Percentiles rank a stretch among this genome's conserved stretches.
phyloP scores from a whole-genome alignment of 2,329 filamentous ascomycete genomes.

The Xylariomycetidae sp. region DNA sequence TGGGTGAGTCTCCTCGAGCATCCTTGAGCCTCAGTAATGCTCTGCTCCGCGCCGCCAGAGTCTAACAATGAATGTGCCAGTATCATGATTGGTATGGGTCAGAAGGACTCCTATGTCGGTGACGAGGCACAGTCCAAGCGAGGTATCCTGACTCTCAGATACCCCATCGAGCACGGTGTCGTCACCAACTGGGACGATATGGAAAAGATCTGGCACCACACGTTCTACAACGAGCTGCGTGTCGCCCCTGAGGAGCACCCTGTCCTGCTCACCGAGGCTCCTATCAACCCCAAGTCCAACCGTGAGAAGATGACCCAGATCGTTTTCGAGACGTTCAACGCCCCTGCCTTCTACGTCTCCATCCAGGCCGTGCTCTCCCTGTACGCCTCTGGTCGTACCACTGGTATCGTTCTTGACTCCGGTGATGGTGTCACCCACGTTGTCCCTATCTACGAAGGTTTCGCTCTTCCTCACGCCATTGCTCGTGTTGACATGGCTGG shows the following conservation, averaged over 20 bases:
- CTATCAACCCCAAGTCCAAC: slow-evolving; percentile 99
- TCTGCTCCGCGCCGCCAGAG: slow-evolving; percentile 8
- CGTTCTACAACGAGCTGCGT: slow-evolving; percentile 99
- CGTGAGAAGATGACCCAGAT: slow-evolving; percentile 99
- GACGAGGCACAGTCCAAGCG: slow-evolving; percentile 99
- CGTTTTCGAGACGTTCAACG: slow-evolving; percentile 99
- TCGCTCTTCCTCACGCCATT: slow-evolving; percentile 99
- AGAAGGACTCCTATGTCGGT: slow-evolving; percentile 99
- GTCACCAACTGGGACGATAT: slow-evolving; percentile 99
- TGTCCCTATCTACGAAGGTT: slow-evolving; percentile 99
- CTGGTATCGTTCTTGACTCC: slow-evolving; percentile 99
- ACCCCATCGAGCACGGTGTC: slow-evolving; percentile 99
- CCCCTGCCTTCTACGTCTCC: slow-evolving; percentile 99
- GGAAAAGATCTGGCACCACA: slow-evolving; percentile 99
- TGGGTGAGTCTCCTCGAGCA: slow-evolving; percentile 66
- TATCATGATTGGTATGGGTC: slow-evolving; percentile 99
- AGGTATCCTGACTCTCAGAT: slow-evolving; percentile 99
- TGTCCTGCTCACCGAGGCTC: slow-evolving; percentile 96
- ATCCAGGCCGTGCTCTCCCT: slow-evolving; percentile 99
- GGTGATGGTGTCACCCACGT: slow-evolving; percentile 99
- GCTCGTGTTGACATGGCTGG: slow-evolving; percentile 99
- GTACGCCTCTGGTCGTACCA: slow-evolving; percentile 99
- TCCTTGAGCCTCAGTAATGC: background rate
- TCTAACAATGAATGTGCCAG: slow-evolving; percentile 44
- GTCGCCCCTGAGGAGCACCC: slow-evolving; percentile 99